phyloP scores from a whole-genome alignment of 2,329 filamentous ascomycete genomes.

The Botrytis fabae region DNA sequence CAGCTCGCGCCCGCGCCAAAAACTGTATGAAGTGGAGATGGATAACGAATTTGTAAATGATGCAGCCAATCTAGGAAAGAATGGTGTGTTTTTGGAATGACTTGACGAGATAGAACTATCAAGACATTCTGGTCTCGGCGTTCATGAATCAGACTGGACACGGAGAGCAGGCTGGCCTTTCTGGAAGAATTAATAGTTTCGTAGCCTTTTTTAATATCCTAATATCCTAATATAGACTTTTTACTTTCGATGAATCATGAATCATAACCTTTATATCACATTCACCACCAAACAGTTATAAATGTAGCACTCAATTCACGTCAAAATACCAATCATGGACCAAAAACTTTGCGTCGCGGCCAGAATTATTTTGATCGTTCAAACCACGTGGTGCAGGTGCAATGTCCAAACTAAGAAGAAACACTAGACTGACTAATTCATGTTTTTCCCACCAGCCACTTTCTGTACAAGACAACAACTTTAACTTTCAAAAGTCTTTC shows the following conservation, averaged over 20 bases:
- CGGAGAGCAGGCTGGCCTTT: slow-evolving; percentile 21
- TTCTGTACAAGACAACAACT: background rate
- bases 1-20: slow-evolving; percentile 56
- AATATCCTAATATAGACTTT: slow-evolving; percentile 30
- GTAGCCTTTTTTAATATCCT: slow-evolving; percentile 29
- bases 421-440: slow-evolving; percentile 4
- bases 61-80: background rate
- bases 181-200: slow-evolving; percentile 24
- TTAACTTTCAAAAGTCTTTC: background rate
- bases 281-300: background rate
- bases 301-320: background rate
- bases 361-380: background rate
- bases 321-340: background rate
- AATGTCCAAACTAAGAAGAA: background rate
- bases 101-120: slow-evolving; percentile 31
- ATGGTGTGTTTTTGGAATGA: slow-evolving; percentile 25
- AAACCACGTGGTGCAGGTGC: slow-evolving; percentile 6
- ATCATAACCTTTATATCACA: background rate
- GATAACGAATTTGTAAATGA: slow-evolving; percentile 17
- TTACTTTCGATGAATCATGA: slow-evolving; percentile 7
- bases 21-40: slow-evolving; percentile 25
- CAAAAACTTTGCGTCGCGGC: background rate
- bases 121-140: slow-evolving; percentile 12
- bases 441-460: slow-evolving; percentile 9
- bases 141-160: slow-evolving; percentile 10